phyloP scores from a whole-genome alignment of 2,329 filamentous ascomycete genomes.

The Fusarium sp. region DNA sequence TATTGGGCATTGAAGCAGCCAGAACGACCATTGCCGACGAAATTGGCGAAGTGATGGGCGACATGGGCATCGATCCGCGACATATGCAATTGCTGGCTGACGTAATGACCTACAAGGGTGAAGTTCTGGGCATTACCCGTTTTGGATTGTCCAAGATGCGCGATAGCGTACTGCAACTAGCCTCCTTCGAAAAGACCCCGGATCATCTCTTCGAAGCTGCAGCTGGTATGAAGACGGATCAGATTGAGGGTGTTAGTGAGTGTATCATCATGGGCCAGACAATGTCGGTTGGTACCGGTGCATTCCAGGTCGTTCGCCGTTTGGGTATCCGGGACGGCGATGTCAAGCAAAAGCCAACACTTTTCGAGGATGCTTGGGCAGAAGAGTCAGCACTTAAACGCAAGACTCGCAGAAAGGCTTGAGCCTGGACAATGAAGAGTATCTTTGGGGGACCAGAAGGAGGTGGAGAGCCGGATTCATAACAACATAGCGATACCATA shows the following conservation, averaged over 20 bases:
- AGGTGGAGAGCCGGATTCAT: conserved; percentile 10
- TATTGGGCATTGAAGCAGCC: conserved; percentile 95
- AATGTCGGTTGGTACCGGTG: conserved; percentile 90
- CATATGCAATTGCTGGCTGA: conserved; percentile 98
- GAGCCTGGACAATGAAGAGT: not conserved
- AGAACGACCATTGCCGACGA: conserved; percentile 89
- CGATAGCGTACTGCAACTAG: conserved; percentile 92
- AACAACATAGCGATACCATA: conserved; percentile 30
- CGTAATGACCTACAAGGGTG: conserved; percentile 99
- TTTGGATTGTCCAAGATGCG: conserved; percentile 98
- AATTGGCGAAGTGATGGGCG: conserved; percentile 89
- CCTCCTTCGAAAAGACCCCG: conserved; percentile 97
- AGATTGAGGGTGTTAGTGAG: conserved; percentile 93
- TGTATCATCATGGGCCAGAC: conserved; percentile 99
- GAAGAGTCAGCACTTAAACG: conserved; percentile 45
- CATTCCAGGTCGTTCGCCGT: conserved; percentile 87
- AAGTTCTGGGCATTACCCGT: conserved; percentile 94
- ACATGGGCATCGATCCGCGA: conserved; percentile 95
- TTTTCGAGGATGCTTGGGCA: conserved; percentile 79
- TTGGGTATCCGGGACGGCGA: conserved; percentile 75
- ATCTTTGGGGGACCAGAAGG: not conserved
- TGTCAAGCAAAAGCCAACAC: conserved; percentile 69
- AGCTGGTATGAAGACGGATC: conserved; percentile 89
- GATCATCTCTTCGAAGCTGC: conserved; percentile 98
- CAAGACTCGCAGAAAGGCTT: conserved; percentile 38